Percentiles rank a stretch among this genome's conserved stretches.
Evolutionary conservation across 805 yeast species (phyloP).

Genomic region (Phaffomyces antillensis): DNA sequence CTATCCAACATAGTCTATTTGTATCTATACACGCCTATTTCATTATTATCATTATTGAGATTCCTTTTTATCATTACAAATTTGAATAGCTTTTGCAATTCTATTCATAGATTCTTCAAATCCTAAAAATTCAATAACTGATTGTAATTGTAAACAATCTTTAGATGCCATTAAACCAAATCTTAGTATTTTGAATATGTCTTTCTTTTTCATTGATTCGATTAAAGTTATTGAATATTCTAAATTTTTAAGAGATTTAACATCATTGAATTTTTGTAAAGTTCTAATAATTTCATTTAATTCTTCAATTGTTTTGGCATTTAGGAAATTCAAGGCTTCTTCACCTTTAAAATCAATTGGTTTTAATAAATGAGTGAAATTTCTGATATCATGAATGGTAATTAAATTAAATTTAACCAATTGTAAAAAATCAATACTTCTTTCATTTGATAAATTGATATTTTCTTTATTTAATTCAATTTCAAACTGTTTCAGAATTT

Average conservation of each 20-base stretch:
- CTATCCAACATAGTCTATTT: not conserved
- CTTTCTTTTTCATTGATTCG: constrained; percentile 26
- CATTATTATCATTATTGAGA: too few relatives aligned
- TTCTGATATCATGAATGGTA: constrained; percentile 45
- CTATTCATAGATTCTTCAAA: constrained; percentile 26
- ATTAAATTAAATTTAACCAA: constrained; percentile 43
- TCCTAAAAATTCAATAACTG: constrained; percentile 51
- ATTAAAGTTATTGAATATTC: constrained; percentile 1
- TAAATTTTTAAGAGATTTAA: constrained; percentile 2
- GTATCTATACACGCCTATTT: too few relatives aligned
- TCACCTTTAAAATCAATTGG: constrained; percentile 17
- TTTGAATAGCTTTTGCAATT: constrained; percentile 5
- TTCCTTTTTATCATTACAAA: too few relatives aligned
- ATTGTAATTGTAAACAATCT: constrained; percentile 64
- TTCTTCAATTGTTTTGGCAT: constrained; percentile 10
- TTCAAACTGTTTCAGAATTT: constrained; percentile 29
- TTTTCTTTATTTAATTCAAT: constrained; percentile 12
- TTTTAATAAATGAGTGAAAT: constrained; percentile 44
- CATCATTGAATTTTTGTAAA: constrained; percentile 11
- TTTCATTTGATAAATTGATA: constrained; percentile 20
- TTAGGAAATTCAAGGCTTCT: constrained; percentile 10
- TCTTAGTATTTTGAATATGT: constrained; percentile 52
- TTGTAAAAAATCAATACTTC: constrained; percentile 34
- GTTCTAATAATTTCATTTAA: constrained; percentile 4
- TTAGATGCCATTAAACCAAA: constrained; percentile 63